These are phyloP conservation scores for Penicillium fuscoglaucum DNA, from an alignment of 2,329 filamentous ascomycete species.

Conservation along the genomic window DNA sequence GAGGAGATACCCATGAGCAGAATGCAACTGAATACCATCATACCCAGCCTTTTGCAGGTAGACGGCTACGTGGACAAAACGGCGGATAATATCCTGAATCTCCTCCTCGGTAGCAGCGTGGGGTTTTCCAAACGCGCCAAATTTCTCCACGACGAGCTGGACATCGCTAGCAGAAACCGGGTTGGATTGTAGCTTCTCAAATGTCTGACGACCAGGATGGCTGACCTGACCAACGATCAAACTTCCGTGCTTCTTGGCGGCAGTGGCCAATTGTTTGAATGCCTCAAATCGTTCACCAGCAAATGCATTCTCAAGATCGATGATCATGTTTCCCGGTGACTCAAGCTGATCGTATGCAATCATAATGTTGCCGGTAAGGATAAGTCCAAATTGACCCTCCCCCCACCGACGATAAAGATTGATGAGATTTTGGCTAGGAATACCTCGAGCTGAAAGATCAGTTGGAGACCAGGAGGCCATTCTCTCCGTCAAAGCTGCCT, in stretches of 20 bases:
- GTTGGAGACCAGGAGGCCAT: constrained; percentile 61
- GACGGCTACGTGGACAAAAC: constrained; percentile 25
- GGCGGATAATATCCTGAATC: constrained; percentile 20
- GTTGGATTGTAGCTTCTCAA: constrained; percentile 24
- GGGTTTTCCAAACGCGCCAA: constrained; percentile 23
- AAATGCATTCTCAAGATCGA: constrained; percentile 26
- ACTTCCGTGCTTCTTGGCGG: constrained; percentile 26
- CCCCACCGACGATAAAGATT: constrained; percentile 51
- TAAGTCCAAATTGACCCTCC: constrained; percentile 19
- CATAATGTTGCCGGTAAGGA: constrained; percentile 31
- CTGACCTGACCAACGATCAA: constrained; percentile 26
- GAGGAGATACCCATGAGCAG: constrained; percentile 25
- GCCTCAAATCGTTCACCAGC: constrained; percentile 21
- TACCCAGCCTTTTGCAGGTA: constrained; percentile 23
- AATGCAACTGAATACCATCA: constrained; percentile 24
- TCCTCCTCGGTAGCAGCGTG: constrained; percentile 17
- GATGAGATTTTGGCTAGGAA: constrained; percentile 55
- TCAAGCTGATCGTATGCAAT: constrained; percentile 30
- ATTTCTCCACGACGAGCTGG: constrained; percentile 20
- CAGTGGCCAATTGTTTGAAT: constrained; percentile 23
- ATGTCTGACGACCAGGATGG: constrained; percentile 27
- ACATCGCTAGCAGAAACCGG: constrained; percentile 26
- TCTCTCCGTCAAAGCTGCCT: constrained; percentile 67
- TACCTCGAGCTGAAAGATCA: constrained; percentile 53
- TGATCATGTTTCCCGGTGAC: constrained; percentile 30